Base-by-base conservation (phyloP, 805 yeast species). In the Nakazawaea wyomingensis region DNA sequence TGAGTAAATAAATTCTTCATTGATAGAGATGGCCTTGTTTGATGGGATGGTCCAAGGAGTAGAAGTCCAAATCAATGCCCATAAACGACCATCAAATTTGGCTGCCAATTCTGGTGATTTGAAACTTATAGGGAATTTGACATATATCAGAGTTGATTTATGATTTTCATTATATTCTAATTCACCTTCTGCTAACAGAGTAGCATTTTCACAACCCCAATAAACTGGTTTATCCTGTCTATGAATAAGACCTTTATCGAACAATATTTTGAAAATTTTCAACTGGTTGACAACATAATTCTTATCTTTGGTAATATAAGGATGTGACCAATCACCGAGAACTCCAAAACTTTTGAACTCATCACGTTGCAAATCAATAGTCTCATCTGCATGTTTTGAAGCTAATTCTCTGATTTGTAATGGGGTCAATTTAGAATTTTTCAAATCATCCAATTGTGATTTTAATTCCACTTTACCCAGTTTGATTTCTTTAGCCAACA, bases 11-110 rank as follows among this genome's bases (percentile, higher is more conserved):
- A 85, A 64, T 1, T 69, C 62, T 21, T 75, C 62, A 54, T 87
- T 79, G 33, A 84, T 71, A 35, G 93, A 82, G 34, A 93, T 78
- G 0, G 97, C 97, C 48, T 74, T 71, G 56, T 93, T 93, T 0
- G 96, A 82, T 4, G 87, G 85, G 26, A 93, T 69, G 0, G 99
- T 93, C 99, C 99, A 93, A 0, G 99, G 97, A 1, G 99, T 93
- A 1, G 96, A 90, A 0, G 99, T 93, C 99, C 99, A 93, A 44
- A 93, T 87, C 48, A 85, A 55, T 5, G 70, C 73, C 18, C 48
- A 41, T 1, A 70, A 32, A 1, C 14, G n/a, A 29, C 16, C 32
- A 7, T 54, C 38, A 4, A 34, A 37, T 9, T 51, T 19, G 2
- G 26, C 35, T 14, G 7, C 9, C 6, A 31, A 30, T 14, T 6